Evolutionary conservation across 495 filamentous ascomycete genomes (phyloP).

Genomic region (Annulohypoxylon maeteangense): DNA sequence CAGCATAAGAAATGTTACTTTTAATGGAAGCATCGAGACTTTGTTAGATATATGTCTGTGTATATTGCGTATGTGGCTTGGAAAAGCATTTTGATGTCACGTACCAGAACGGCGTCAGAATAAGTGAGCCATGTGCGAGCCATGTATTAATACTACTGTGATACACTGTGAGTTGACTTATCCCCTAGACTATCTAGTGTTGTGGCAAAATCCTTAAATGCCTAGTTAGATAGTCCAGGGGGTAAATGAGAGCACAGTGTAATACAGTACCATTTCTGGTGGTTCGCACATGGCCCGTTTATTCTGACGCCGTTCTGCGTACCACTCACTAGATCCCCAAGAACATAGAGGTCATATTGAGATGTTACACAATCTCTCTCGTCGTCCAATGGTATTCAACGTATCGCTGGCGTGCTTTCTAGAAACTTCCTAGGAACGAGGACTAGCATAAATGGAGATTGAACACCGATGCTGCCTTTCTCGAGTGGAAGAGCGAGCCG

Average conservation of each 20-base stretch:
- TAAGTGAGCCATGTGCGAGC: background rate
- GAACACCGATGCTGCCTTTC: slow-evolving; percentile 11
- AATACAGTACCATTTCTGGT: no score
- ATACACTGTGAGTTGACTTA: no score
- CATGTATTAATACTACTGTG: no score
- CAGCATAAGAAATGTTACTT: no score
- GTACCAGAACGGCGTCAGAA: background rate
- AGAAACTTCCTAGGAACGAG: background rate
- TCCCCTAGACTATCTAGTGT: no score
- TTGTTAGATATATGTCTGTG: background rate
- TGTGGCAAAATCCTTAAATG: no score
- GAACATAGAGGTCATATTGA: background rate
- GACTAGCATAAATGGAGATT: slow-evolving; percentile 7
- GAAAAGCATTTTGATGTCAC: background rate
- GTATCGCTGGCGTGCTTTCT: slow-evolving; percentile 15
- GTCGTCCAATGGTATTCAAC: slow-evolving; percentile 14
- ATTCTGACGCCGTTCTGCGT: no score
- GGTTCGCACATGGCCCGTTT: no score
- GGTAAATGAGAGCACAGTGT: no score
- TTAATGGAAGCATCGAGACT: background rate
- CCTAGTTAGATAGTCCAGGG: no score
- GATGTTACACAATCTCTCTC: background rate
- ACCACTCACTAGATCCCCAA: background rate
- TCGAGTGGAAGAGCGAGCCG: slow-evolving; percentile 17
- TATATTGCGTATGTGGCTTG: slow-evolving; percentile 10